Evolutionary conservation across 768 basidiomycete species (phyloP).

Genomic region (Phallus indusiatus): DNA sequence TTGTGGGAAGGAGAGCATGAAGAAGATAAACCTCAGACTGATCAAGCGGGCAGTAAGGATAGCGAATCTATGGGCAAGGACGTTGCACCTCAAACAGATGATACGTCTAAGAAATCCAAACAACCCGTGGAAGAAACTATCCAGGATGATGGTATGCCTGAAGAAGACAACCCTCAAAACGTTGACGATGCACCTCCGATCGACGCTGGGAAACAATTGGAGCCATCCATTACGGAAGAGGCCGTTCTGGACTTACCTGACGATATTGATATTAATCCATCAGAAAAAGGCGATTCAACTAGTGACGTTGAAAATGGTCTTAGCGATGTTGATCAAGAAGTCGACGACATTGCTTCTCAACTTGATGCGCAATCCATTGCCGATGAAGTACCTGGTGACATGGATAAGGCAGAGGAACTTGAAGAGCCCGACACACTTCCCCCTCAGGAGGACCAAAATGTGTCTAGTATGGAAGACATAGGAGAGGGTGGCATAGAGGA

Average conservation of each 20-base stretch:
- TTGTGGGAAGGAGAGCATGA: conserved; percentile 71
- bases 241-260: conserved; percentile 87
- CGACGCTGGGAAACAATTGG: conserved; percentile 40
- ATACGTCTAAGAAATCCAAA: conserved; percentile 21
- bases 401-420: conserved; percentile 28
- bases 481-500: not conserved
- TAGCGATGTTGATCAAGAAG: conserved; percentile 4
- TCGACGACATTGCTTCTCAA: conserved; percentile 1
- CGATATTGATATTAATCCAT: conserved; percentile 56
- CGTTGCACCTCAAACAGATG: conserved; percentile 15
- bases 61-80: conserved; percentile 67
- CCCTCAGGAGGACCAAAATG: not conserved
- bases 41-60: conserved; percentile 44
- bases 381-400: conserved; percentile 27
- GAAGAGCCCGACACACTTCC: conserved; percentile 26
- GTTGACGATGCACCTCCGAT: conserved; percentile 36
- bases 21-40: conserved; percentile 51
- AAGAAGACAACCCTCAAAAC: conserved; percentile 35
- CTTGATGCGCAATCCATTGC: not conserved
- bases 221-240: conserved; percentile 69
- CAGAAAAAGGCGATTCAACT: conserved; percentile 21
- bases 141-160: conserved; percentile 24
- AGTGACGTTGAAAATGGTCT: conserved; percentile 16
- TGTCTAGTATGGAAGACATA: not conserved
- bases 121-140: conserved; percentile 21